Conservation (phyloP, 1,139 yeast genomes). For the Sugiyamaella japonica region DNA sequence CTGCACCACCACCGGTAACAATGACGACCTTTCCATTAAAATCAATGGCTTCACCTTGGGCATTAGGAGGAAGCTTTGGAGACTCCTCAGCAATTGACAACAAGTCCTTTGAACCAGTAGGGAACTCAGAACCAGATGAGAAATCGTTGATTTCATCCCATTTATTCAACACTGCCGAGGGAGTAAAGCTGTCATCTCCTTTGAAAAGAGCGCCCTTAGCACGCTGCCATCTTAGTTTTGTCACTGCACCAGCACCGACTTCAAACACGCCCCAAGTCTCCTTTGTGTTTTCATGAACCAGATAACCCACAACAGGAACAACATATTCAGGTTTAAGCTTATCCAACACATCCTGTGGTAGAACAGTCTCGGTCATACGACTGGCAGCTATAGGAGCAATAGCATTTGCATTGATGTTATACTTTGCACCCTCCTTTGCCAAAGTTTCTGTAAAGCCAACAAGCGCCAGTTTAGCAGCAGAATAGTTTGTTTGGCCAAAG, state of each 20-base stretch:
- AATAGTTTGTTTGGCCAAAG: constrained; percentile 95
- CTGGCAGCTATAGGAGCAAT: constrained; percentile 96
- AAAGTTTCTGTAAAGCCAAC: constrained; percentile 92
- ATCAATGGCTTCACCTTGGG: constrained; percentile 59
- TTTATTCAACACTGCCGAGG: constrained; percentile 76
- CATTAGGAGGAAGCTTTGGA: constrained; percentile 43
- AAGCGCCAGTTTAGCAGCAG: constrained; percentile 89
- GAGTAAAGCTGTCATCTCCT: constrained; percentile 75
- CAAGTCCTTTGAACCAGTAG: constrained; percentile 48
- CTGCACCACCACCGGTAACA: constrained; percentile 95
- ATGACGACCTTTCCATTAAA: constrained; percentile 84
- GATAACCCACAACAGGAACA: constrained; percentile 83
- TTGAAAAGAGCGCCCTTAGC: constrained; percentile 82
- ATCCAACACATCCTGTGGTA: constrained; percentile 83
- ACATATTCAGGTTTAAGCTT: constrained; percentile 83
- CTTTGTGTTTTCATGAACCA: constrained; percentile 63
- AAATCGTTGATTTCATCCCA: constrained; percentile 67
- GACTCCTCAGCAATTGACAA: constrained; percentile 40
- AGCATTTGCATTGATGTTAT: constrained; percentile 80
- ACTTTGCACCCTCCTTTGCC: constrained; percentile 88
- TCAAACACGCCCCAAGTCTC: constrained; percentile 79
- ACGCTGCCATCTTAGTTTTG: constrained; percentile 94
- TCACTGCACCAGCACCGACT: constrained; percentile 91
- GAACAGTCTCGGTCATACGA: constrained; percentile 89
- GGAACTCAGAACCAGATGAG: constrained; percentile 64